Base-by-base conservation (phyloP, 225 moss, liverwort and hornwort species). In the Bryoerythrophyllum caledonicum region DNA sequence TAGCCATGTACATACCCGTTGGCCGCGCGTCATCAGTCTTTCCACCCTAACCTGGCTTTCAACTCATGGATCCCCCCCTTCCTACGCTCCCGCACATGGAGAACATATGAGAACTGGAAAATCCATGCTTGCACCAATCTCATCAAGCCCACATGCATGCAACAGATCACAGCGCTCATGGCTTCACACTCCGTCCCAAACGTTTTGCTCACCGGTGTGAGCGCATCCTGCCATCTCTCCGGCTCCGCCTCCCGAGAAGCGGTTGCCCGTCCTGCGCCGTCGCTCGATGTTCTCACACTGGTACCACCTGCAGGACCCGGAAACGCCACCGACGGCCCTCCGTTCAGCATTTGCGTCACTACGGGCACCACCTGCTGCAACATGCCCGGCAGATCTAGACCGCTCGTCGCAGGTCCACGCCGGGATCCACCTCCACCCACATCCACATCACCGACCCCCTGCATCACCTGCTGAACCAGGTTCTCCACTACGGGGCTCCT, bases 321-420 rank as follows among this genome's bases (percentile, higher is more conserved):
- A 62, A 75, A 83, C 64, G 83, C 73, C 74, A 74, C 85, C 38
- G 90, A 58, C 8, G 87, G 63, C 54, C 91, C 90, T 74, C 88
- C 87, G 72, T 86, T 85, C 65, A 97, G 79, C 91, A 97, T 90
- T 82, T 94, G 97, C 55, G 97, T 88, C 41, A 97, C 84, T 41
- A 93, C 93, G 34, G 97, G 97, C 71, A 99, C 77, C 92, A 99
- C 86, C 48, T 94, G 97, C 68, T 94, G 93, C 84, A 94, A 51
- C 70, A 91, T 89, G 3, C 90, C 87, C 27, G 89, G 78, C 54
- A 97, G 70, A 82, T 92, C 90, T 74, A 94, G 81, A 67, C 88
- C 86, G 38, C 80, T 84, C 30, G 64, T 40, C 38, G 67, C 51
- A 57, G 67, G 20, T 49, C 81, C 90, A 53, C 74, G 88, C 64